Base-by-base conservation (phyloP, 75 land plant species). In the Picea sitchensis region DNA sequence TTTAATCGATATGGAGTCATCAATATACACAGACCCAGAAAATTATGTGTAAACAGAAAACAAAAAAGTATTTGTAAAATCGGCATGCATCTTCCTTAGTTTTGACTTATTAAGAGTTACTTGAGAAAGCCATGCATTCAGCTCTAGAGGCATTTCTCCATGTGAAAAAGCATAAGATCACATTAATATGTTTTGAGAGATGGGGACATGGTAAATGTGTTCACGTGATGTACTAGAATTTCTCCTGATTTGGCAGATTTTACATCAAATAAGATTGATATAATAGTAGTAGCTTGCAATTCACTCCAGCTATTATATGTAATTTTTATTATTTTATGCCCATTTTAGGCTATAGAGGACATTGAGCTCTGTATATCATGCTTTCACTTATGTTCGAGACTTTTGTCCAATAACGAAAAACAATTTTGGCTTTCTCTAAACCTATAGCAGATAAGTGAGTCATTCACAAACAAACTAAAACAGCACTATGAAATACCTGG, bases 401-500 rank as follows among this genome's bases (percentile, higher is more conserved):
- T n/a, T 32, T 14, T 12, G 4, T 30, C 23, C 12, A 61, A 17
- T 30, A 36, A 65, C 23, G n/a, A 32, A 51, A 72, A 11, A 38
- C 17, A 30, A 11, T 54, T 44, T 34, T 12, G 14, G 5, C 64
- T 62, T 20, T 62, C 64, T 62, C 64, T 59, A 30, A 51, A 23
- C 7, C 21, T 73, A 71, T 32, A 59, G 41, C 26, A 21, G 38
- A 57, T n/a, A 59, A 38, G 63, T 32, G 56, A 68, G 26, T 80
- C 73, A 57, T 41, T 44, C 26, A 68, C 5, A 60, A 51, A 80
- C 31, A 20, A 47, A 20, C 44, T 31, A 61, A 54, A 80, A 69
- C 14, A 61, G 36, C n/a, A 65, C 58, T 30, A 5, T 18, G 41
- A 59, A 79, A 17, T 65, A 88, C 98, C 94, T 96, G 97, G 79